A percentile compares a stretch with the other conserved stretches of the same genome.
Conservation (phyloP, 2,329 filamentous ascomycete species). For the Fusarium piperis region DNA sequence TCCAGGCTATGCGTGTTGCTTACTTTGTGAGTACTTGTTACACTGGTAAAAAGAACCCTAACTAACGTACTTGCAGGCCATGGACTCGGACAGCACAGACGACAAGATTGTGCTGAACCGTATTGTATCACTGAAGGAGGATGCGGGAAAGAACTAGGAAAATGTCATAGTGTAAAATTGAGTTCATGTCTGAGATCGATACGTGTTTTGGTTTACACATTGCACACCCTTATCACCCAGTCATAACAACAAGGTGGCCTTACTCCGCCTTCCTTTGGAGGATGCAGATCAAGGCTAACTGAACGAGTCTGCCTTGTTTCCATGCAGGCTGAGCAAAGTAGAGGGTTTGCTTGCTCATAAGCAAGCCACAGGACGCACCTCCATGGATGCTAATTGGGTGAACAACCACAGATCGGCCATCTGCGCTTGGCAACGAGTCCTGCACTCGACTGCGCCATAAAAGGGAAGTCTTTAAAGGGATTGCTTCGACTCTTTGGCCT, state of each 20-base stretch:
- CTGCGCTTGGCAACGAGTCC: neutral
- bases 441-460: neutral
- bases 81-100: slow-evolving; percentile 81
- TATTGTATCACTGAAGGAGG: slow-evolving; percentile 92
- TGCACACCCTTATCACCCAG: neutral
- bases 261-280: neutral
- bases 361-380: neutral
- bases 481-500: neutral
- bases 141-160: slow-evolving; percentile 69
- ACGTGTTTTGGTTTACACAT: neutral
- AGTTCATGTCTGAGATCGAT: neutral
- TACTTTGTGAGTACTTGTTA: slow-evolving; percentile 71
- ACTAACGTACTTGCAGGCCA: slow-evolving; percentile 55
- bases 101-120: slow-evolving; percentile 89
- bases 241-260: neutral
- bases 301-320: neutral
- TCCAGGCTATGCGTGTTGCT: slow-evolving; percentile 90
- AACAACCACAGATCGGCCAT: neutral
- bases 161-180: neutral
- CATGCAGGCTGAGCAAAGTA: neutral
- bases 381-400: neutral
- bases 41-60: rapidly evolving
- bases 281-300: neutral
- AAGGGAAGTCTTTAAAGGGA: neutral
- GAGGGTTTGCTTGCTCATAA: neutral